phyloP scores from a whole-genome alignment of 345 rosid species.

The Sapria himalayana region DNA sequence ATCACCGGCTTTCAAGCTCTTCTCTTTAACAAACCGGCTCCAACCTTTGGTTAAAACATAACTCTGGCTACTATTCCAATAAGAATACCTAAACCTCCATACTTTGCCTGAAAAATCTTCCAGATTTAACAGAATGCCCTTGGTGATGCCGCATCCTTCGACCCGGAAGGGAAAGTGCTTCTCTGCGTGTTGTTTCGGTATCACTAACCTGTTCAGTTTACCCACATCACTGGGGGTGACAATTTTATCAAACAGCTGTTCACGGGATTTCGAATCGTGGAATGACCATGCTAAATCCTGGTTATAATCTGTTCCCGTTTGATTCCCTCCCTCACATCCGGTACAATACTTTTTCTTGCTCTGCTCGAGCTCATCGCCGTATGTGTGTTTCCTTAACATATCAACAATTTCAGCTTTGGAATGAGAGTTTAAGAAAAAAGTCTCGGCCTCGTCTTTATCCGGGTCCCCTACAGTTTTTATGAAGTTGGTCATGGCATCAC shows the following conservation, averaged over 20 bases:
- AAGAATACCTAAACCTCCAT: constrained; percentile 88
- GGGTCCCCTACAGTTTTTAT: constrained; percentile 11
- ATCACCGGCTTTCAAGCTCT: constrained; percentile 61
- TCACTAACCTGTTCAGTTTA: constrained; percentile 75
- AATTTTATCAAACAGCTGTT: constrained; percentile 63
- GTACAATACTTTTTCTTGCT: constrained; percentile 22
- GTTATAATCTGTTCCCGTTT: constrained; percentile 9
- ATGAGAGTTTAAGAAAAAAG: constrained; percentile 35
- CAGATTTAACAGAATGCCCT: constrained; percentile 42
- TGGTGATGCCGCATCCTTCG: constrained; percentile 11
- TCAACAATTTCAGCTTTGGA: constrained; percentile 79
- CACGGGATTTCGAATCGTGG: constrained; percentile 18
- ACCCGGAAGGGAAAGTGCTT: constrained; percentile 14
- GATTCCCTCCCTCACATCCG: constrained; percentile 3
- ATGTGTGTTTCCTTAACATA: constrained; percentile 80
- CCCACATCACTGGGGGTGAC: constrained; percentile 94
- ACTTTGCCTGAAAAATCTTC: constrained; percentile 54
- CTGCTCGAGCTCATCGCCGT: constrained; percentile 50
- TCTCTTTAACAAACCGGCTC: constrained; percentile 86
- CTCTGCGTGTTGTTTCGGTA: constrained; percentile 81
- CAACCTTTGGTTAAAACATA: constrained; percentile 88
- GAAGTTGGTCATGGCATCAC: constrained; percentile 64
- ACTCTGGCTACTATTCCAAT: constrained; percentile 94
- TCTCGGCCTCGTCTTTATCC: constrained; percentile 22
- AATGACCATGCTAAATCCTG: too few relatives aligned